Percentiles rank a stretch among this genome's conserved stretches.
Evolutionary conservation across 805 yeast genomes (phyloP).

Genomic region (Scheffersomyces stipitis): DNA sequence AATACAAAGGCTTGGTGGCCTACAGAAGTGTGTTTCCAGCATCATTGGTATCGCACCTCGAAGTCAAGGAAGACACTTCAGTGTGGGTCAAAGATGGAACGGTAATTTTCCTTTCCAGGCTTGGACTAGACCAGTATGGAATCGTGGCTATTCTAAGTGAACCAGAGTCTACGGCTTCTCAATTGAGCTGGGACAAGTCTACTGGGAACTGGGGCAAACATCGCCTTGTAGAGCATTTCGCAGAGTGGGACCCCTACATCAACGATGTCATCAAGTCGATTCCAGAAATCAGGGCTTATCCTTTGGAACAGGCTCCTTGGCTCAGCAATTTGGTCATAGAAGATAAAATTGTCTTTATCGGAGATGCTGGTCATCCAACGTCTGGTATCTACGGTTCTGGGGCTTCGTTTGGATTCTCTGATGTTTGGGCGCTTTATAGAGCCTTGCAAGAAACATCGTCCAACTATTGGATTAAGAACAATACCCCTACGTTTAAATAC

Average conservation of each 20-base stretch:
- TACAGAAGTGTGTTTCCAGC: conserved; percentile 10
- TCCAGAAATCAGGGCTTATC: conserved; percentile 5
- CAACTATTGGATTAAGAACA: conserved; percentile 1
- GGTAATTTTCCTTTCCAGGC: neutral
- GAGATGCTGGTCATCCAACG: conserved; percentile 8
- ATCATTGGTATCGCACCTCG: conserved; percentile 2
- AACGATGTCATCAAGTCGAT: conserved; percentile 1
- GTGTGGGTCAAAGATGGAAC: conserved; percentile 1
- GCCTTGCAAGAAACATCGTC: conserved; percentile 4
- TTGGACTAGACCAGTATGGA: conserved; percentile 5
- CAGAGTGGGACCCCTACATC: conserved; percentile 4
- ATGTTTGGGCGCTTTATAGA: conserved; percentile 5
- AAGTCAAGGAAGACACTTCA: conserved; percentile 9
- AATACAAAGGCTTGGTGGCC: conserved; percentile 10
- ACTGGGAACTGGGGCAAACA: conserved; percentile 4
- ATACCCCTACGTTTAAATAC: neutral
- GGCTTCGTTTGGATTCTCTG: conserved; percentile 4
- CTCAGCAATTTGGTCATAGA: conserved; percentile 1
- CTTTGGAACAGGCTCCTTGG: conserved; percentile 5
- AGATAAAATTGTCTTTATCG: conserved; percentile 2
- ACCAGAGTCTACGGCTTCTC: neutral
- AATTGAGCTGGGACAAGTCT: conserved; percentile 3
- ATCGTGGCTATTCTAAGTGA: conserved; percentile 3
- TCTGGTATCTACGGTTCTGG: conserved; percentile 7
- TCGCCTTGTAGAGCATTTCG: conserved; percentile 1